Evolutionary conservation across 2,329 filamentous ascomycete species (phyloP).

Genomic region (Aspergillus fumigatus): DNA sequence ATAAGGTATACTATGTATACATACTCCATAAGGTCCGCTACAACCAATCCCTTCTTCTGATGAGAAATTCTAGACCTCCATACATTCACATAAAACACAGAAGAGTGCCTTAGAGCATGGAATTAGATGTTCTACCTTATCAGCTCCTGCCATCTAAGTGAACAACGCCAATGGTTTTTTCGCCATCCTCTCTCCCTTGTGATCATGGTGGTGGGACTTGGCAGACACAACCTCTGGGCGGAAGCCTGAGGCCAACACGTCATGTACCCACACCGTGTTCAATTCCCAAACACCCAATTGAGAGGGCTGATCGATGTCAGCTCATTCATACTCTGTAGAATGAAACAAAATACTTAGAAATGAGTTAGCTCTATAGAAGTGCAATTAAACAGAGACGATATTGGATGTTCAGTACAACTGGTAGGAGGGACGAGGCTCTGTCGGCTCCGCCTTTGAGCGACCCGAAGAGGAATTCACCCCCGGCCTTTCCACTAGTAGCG

Average conservation of each 20-base stretch:
- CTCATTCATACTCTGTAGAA: background rate
- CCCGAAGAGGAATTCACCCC: constrained; percentile 6
- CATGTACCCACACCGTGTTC: background rate
- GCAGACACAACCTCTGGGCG: background rate
- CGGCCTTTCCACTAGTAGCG: constrained; percentile 6
- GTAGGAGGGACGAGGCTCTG: background rate
- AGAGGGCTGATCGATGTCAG: background rate
- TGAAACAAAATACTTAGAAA: background rate
- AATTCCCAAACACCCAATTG: background rate
- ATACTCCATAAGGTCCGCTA: background rate
- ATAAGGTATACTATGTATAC: background rate
- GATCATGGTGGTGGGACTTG: background rate
- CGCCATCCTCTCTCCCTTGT: background rate
- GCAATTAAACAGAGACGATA: background rate
- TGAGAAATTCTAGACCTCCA: background rate
- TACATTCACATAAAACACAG: background rate
- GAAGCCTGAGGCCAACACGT: background rate
- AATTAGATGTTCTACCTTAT: background rate
- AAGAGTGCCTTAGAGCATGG: background rate
- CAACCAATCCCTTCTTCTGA: background rate
- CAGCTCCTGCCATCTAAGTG: background rate
- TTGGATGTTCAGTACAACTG: background rate
- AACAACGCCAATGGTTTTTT: background rate
- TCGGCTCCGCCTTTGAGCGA: constrained; percentile 9
- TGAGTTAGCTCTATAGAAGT: background rate